Evolutionary conservation across 2,329 filamentous ascomycete species (phyloP), one percentile per base, ranked within the genome.

Genomic region (Alternaria conjuncta): DNA sequence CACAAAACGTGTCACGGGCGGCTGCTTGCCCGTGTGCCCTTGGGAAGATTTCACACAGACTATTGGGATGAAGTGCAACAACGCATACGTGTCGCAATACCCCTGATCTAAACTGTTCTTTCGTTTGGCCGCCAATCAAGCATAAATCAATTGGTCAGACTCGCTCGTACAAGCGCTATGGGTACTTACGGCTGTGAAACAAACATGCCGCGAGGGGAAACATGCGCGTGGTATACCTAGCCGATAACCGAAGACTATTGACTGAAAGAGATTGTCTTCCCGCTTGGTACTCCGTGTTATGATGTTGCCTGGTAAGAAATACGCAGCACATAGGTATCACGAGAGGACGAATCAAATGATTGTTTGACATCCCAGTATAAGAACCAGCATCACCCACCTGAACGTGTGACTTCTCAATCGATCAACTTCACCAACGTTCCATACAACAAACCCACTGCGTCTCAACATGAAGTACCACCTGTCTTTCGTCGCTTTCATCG

Each of bases 401-500:
- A 23, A 18, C 32, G 30, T 23, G 18, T 3, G 12, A 21, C 12
- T 56, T 28, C 11, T 7, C 2, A 18, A 21, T 46, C 13, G n/a
- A 30, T 5, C 13, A 28, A 28, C n/a, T 7, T 4, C 8, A n/a
- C 7, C 54, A 8, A 25, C 2, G n/a, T 23, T n/a, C 11, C 6
- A 11, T 47, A 26, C 28, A 44, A 2, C n/a, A 9, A 11, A 45
- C 21, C 32, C 57, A 45, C 21, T 18, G 41, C 57, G 1, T 30
- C 15, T 53, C 66, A 73, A 45, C 9, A 78, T 78, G 75, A 77
- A 74, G 66, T 66, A 58, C 65, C 57, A 65, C 30, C 49, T 70
- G 41, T 55, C 68, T 53, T 64, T 79, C 53, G 67, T 82, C 44
- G 72, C 78, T 65, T 67, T 80, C 57, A 75, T 78, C 63, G 73